These are phyloP conservation scores for Kuraishia borneana DNA, from an alignment of 805 yeast species.

Conservation along the genomic window DNA sequence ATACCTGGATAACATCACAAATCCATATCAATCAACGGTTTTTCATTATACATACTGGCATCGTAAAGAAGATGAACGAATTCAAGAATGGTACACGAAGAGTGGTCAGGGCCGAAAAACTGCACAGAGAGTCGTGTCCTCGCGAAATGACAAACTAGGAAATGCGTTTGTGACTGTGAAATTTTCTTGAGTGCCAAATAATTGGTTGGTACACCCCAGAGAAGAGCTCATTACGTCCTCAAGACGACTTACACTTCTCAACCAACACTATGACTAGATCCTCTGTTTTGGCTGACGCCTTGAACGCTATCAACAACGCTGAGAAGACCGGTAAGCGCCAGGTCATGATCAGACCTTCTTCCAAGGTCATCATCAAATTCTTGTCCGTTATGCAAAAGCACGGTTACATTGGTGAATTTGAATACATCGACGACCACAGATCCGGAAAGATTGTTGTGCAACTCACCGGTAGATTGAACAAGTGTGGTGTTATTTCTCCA, in stretches of 20 bases:
- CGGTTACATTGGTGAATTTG: conserved; percentile 98
- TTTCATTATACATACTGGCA: conserved; percentile 28
- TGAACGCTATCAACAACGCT: conserved; percentile 97
- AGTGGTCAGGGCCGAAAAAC: too few species aligned
- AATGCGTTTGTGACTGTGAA: neutral
- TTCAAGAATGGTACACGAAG: neutral
- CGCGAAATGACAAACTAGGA: neutral
- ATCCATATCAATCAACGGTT: neutral
- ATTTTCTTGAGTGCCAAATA: too few species aligned
- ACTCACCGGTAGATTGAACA: conserved; percentile 96
- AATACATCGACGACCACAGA: conserved; percentile 98
- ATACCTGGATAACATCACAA: neutral
- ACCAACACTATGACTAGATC: conserved; percentile 94
- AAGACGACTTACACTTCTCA: neutral
- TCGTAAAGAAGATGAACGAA: conserved; percentile 12
- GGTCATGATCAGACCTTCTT: conserved; percentile 95
- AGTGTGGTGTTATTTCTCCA: conserved; percentile 98
- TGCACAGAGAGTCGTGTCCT: neutral
- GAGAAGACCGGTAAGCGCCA: conserved; percentile 99
- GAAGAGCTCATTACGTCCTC: neutral
- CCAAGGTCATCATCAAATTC: conserved; percentile 96
- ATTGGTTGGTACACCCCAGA: too few species aligned
- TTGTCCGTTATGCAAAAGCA: conserved; percentile 95
- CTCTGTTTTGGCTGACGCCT: conserved; percentile 97
- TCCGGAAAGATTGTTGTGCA: conserved; percentile 95